Percentiles rank a stretch among this genome's conserved stretches.
Conservation (phyloP, 345 rosid genomes). For the Linum lewisii region DNA sequence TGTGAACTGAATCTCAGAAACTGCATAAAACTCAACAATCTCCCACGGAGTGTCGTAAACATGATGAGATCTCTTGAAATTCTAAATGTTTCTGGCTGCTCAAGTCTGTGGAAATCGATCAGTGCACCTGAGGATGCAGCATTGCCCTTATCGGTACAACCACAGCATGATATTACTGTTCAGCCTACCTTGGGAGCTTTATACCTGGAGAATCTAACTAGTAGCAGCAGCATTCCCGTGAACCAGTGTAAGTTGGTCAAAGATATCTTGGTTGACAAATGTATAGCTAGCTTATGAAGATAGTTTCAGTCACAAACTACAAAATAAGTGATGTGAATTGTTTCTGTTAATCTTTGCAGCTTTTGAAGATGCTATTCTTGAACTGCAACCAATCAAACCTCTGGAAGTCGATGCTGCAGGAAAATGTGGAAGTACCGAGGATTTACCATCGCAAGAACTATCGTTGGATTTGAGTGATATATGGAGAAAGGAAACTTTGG, state of each 20-base stretch:
- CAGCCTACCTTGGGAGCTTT: too few species aligned
- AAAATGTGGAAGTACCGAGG: neutral
- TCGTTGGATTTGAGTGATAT: neutral
- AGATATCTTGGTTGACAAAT: neutral
- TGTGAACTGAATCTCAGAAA: slow-evolving; percentile 3
- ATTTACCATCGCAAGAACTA: neutral
- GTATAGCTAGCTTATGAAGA: too few species aligned
- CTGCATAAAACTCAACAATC: neutral
- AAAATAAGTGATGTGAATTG: neutral
- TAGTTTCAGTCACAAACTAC: too few species aligned
- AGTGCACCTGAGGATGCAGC: too few species aligned
- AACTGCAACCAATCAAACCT: neutral
- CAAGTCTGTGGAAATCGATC: neutral
- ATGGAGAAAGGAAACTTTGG: neutral
- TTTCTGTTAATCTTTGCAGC: neutral
- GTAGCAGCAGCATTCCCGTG: neutral
- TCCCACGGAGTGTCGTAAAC: neutral
- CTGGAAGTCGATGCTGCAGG: neutral
- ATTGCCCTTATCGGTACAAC: too few species aligned
- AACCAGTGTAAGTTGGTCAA: neutral
- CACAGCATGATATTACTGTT: too few species aligned
- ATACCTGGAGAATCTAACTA: too few species aligned
- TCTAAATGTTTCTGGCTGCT: neutral
- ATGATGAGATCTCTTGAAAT: neutral
- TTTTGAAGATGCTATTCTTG: neutral